Evolutionary conservation across 2,329 filamentous ascomycete species (phyloP).

Genomic region (Alternaria hordeiaustralica): DNA sequence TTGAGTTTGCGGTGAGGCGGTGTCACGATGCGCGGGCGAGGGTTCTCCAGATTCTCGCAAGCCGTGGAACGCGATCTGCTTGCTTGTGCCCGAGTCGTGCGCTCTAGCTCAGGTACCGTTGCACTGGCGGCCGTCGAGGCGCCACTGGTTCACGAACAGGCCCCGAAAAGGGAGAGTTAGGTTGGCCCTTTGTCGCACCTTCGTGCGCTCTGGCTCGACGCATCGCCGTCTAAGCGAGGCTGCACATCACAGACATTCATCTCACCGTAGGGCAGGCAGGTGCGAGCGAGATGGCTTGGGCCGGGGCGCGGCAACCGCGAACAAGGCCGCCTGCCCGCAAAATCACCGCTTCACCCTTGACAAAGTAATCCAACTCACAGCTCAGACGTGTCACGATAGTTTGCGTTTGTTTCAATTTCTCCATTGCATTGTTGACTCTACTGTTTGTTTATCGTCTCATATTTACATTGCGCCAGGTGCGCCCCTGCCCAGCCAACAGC

Average conservation of each 20-base stretch:
- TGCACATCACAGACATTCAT: neutral
- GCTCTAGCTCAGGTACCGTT: conserved; percentile 5
- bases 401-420: conserved; percentile 1
- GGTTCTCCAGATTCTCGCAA: neutral
- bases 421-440: neutral
- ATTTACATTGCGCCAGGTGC: conserved; percentile 5
- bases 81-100: neutral
- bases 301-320: neutral
- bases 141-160: neutral
- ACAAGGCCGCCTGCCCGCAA: conserved; percentile 6
- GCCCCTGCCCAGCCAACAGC: neutral
- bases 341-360: conserved; percentile 2
- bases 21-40: conserved; percentile 1
- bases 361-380: neutral
- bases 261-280: neutral
- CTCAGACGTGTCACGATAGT: neutral
- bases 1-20: neutral
- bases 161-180: conserved; percentile 2
- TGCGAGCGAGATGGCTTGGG: neutral
- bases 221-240: neutral
- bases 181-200: neutral
- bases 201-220: neutral
- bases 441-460: conserved; percentile 3
- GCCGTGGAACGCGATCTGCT: conserved; percentile 2
- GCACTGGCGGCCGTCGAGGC: neutral